Evolutionary conservation across 106 monocot species (phyloP).

Genomic region (Vanilla planifolia): DNA sequence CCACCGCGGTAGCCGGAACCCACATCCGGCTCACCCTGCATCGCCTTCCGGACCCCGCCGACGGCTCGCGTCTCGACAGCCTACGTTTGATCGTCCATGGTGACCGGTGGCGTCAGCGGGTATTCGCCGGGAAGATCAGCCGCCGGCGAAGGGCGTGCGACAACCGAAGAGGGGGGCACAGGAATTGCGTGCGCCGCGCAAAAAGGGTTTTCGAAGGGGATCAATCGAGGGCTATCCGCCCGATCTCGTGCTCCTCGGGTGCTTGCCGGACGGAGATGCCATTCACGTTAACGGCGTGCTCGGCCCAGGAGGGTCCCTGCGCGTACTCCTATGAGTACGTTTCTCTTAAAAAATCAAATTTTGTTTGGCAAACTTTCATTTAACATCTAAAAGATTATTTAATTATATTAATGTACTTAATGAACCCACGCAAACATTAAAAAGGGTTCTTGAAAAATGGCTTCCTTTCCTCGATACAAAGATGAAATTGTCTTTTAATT

Average conservation of each 20-base stretch:
- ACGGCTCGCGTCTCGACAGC: not conserved
- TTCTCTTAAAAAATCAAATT: too few species aligned
- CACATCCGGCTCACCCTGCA: not conserved
- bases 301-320: slow-evolving; percentile 46
- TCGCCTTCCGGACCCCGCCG: not conserved
- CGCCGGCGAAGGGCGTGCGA: slow-evolving; percentile 1
- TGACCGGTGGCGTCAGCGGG: slow-evolving; percentile 6
- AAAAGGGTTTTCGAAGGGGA: slow-evolving; percentile 31
- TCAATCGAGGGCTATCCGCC: slow-evolving; percentile 39
- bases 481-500: too few species aligned
- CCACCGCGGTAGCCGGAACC: not conserved
- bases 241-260: slow-evolving; percentile 51
- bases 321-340: slow-evolving; percentile 64
- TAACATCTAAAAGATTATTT: too few species aligned
- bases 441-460: too few species aligned
- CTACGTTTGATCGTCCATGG: not conserved
- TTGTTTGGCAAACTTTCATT: too few species aligned
- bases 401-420: too few species aligned
- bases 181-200: not conserved
- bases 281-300: slow-evolving; percentile 58
- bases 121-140: slow-evolving; percentile 4
- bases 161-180: not conserved
- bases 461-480: too few species aligned
- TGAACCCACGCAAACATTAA: too few species aligned
- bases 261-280: slow-evolving; percentile 49